phyloP scores from a whole-genome alignment of 345 rosid genomes.

The Citrus trifoliata region DNA sequence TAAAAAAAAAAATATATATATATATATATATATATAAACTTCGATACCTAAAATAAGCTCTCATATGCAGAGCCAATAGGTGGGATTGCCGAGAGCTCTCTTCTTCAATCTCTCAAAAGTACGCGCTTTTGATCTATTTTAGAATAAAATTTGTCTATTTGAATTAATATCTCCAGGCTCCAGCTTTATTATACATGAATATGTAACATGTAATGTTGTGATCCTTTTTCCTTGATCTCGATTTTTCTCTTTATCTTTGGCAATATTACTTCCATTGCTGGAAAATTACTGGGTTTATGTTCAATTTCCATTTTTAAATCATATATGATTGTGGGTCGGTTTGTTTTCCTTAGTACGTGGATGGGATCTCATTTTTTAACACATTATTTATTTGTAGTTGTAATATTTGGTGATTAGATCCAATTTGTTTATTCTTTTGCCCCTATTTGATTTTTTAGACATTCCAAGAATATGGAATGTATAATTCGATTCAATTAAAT shows the following conservation, averaged over 20 bases:
- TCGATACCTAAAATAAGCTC: neutral
- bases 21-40: too few species aligned
- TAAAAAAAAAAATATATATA: neutral
- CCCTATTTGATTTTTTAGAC: neutral
- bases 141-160: neutral
- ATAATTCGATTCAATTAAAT: neutral
- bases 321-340: neutral
- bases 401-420: slow-evolving; percentile 22
- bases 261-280: neutral
- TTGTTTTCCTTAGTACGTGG: neutral
- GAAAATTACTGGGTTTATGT: neutral
- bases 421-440: neutral
- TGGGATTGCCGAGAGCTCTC: slow-evolving; percentile 7
- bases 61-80: neutral
- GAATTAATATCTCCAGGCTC: slow-evolving; percentile 11
- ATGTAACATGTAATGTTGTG: neutral
- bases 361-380: slow-evolving; percentile 15
- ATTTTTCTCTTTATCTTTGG: neutral
- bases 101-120: slow-evolving; percentile 12
- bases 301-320: neutral
- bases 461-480: neutral
- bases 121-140: neutral
- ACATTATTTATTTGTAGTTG: neutral
- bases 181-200: neutral
- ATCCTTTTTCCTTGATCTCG: slow-evolving; percentile 6